Base-by-base conservation (phyloP, 768 basidiomycete genomes). In the Leccinellum luteum region DNA sequence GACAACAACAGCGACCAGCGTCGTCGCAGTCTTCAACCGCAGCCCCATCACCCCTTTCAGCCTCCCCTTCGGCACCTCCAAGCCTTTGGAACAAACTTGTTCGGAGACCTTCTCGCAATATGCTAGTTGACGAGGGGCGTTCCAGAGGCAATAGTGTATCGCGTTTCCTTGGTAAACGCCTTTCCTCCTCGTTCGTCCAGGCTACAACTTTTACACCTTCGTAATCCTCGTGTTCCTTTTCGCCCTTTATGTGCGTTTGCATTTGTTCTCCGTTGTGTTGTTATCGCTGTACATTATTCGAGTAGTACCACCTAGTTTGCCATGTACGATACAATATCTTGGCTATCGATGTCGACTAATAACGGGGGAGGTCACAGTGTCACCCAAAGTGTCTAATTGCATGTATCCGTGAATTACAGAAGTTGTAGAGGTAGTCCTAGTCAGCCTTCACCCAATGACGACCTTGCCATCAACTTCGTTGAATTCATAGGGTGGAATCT, bases 401-500 rank as follows among this genome's bases (percentile, higher is more conserved):
- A 43, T 63, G 56, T 51, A 55, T 58, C 58, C 51, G 45, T 48
- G 61, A 51, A 64, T 59, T 59, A 66, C 71, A 63, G 25, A 52
- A 17, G 47, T 49, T 58, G 60, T 60, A 63, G 49, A 52, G 50
- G 52, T 60, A 43, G 27, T 47, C 25, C 45, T 25, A 25, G 14
- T 47, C 15, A 19, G 34, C 34, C 9, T 57, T 57, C 80, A 97
- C 80, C 94, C 94, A 71, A 97, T 83, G 70, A 93, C 68, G 60
- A 97, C 77, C 77, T 96, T 96, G 67, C 82, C 85, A 60, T 94
- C 92, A 45, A 76, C 89, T 32, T 95, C 94, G 67, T 85, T 89
- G 82, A 97, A 87, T 64, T 89, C 86, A 73, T 97, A 87, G 54
- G 80, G 81, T 59, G 95, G 95, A 57, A 99, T 82, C 74, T 98